Evolutionary conservation across 2,329 filamentous ascomycete genomes (phyloP), one percentile per base, ranked within the genome.

Genomic region (Diaporthe helianthi): DNA sequence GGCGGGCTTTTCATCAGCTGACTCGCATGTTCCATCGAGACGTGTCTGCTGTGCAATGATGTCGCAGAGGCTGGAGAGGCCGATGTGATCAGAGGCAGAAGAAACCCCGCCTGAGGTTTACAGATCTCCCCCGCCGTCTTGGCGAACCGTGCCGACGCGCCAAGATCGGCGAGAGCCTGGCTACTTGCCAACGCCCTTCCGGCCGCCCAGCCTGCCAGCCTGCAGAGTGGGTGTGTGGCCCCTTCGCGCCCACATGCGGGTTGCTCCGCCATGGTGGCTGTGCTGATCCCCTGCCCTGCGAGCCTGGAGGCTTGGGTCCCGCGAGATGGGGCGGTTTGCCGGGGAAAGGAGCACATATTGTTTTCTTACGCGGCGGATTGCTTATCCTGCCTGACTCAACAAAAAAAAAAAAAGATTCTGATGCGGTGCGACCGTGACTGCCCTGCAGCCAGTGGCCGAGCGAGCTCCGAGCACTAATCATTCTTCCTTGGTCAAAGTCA

Each of bases 111-210:
- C 44, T 33, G 29, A 49, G 58, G 41, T 61, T 61, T 7, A 13
- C 41, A 61, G 58, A 63, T 63, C 58, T 63, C 44, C 58, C n/a
- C 58, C 58, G 58, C 58, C 58, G 58, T 63, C 58, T 63, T 63
- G 58, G 58, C 58, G 29, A 63, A 63, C 58, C 58, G 58, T 49
- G 58, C 58, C 58, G 58, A 63, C 44, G 58, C 44, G 58, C 58
- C 58, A 63, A 63, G 58, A 63, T 63, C 58, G 58, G 58, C 58
- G 58, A 63, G 44, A 33, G 58, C 58, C 58, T 63, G 58, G 58
- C 58, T 44, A 63, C 41, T 63, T 63, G 58, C 38, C 58, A 63
- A 63, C 58, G 58, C 49, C 58, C 44, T 47, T 49, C 58, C 58
- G 58, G 58, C 29, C 58, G 58, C 58, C 58, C 58, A 63, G 58